These are phyloP conservation scores for Aquilaria yunnanensis DNA, from an alignment of 345 rosid species.

Conservation along the genomic window DNA sequence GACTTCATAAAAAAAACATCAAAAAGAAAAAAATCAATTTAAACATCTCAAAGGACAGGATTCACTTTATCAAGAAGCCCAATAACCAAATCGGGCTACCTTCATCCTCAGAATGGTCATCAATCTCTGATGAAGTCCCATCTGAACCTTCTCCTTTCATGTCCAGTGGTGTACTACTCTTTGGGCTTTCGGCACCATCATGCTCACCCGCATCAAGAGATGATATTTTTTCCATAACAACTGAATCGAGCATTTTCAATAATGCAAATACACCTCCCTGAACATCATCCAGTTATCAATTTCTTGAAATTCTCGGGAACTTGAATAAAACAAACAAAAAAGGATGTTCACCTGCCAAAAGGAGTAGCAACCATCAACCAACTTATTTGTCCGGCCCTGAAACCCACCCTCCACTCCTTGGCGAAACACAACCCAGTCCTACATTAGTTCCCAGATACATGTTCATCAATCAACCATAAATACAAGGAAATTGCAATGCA, in stretches of 20 bases:
- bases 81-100: conserved; percentile 23
- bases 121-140: conserved; percentile 24
- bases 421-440: conserved; percentile 87
- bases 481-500: conserved; percentile 2
- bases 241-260: conserved; percentile 38
- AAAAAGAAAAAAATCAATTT: not conserved
- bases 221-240: conserved; percentile 14
- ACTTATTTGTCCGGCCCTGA: conserved; percentile 96
- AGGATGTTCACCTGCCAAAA: conserved; percentile 84
- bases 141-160: conserved; percentile 31
- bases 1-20: conserved; percentile 14
- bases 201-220: conserved; percentile 24
- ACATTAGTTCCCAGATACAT: conserved; percentile 6
- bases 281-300: conserved; percentile 10
- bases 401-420: conserved; percentile 97
- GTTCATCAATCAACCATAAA: not conserved
- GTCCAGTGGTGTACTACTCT: conserved; percentile 25
- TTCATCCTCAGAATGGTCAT: conserved; percentile 24
- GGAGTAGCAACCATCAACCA: conserved; percentile 97
- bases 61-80: not conserved
- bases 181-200: conserved; percentile 20
- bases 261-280: conserved; percentile 82
- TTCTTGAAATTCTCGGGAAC: conserved; percentile 3
- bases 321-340: conserved; percentile 8
- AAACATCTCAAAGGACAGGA: conserved; percentile 3